A percentile compares a stretch with the other conserved stretches of the same genome.
Conservation (phyloP, 2,329 filamentous ascomycete genomes). For the Neopestalotiopsis clavispora region DNA sequence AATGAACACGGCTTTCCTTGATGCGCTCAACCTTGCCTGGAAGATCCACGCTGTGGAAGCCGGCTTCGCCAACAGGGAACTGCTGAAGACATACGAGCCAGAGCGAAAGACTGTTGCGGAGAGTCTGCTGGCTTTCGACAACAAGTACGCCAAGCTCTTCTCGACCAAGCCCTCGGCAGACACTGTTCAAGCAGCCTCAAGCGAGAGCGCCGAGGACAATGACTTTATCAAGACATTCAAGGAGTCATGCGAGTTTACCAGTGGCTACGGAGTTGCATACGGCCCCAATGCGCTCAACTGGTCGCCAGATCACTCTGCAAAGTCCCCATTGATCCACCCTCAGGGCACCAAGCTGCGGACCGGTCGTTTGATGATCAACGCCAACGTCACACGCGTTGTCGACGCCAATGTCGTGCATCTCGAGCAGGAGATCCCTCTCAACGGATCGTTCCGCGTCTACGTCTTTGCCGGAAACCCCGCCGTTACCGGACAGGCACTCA, state of each 20-base stretch:
- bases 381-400: conserved; percentile 83
- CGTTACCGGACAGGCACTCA: conserved; percentile 65
- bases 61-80: conserved; percentile 75
- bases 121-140: conserved; percentile 83
- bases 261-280: conserved; percentile 89
- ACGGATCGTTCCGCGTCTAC: conserved; percentile 86
- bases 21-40: conserved; percentile 91
- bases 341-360: conserved; percentile 69
- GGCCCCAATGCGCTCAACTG: conserved; percentile 84
- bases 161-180: conserved; percentile 76
- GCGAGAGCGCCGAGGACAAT: conserved; percentile 61
- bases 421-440: conserved; percentile 87
- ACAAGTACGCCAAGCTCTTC: conserved; percentile 88
- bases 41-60: conserved; percentile 91
- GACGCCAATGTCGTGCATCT: conserved; percentile 91
- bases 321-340: conserved; percentile 72
- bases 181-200: conserved; percentile 72
- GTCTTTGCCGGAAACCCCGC: conserved; percentile 77
- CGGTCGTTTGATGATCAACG: conserved; percentile 77
- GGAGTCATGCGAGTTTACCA: conserved; percentile 88
- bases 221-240: conserved; percentile 91
- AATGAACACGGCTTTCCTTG: conserved; percentile 81
- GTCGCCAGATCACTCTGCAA: conserved; percentile 73
- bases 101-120: conserved; percentile 88
- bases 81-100: conserved; percentile 84